Base-by-base conservation (phyloP, 177 flowering plant genomes). In the Vitis hybrid region DNA sequence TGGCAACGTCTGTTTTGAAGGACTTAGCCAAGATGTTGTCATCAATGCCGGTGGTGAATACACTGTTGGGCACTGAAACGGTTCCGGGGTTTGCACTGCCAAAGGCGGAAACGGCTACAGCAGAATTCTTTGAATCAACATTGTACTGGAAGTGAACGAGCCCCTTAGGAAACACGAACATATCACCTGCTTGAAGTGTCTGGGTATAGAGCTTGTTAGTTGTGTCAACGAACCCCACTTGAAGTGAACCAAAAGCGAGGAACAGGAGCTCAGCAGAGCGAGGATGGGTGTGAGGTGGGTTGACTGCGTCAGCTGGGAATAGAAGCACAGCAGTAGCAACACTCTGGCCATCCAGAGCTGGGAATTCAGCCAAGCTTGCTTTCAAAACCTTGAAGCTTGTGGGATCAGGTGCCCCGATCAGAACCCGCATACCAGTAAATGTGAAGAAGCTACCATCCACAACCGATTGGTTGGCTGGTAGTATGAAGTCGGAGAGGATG, bases 251-350 rank as follows among this genome's bases (percentile, higher is more conserved):
- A 1, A 31, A 19, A 2, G 49, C 12, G 8, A 79, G 73, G 71
- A 69, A 70, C 11, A 81, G 75, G 9, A 82, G 84, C 80, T 82
- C 88, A 1, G 88, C 76, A 1, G 84, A 68, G 39, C 86, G 82
- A 16, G 87, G 84, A 48, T 85, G 86, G 6, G 77, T 74, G 75
- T 83, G 89, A 0, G 79, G 83, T 0, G 85, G 85, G 66, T 85
- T 83, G 31, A 72, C 53, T 0, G 73, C 5, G 9, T 69, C 79
- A 5, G 61, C 54, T 4, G 87, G 85, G 70, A 12, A 83, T 10
- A 68, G 76, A 12, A 82, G 82, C 2, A 85, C 62, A 2, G 85
- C 82, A 6, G 11, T 57, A 5, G 89, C 82, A 10, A 82, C 84
- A 26, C 85, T 78, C 64, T 85, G 88, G 12, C 84, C 82, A 15